Evolutionary conservation across 1,139 yeast species (phyloP).

Genomic region (Nakaseomyces uthaithaninus): DNA sequence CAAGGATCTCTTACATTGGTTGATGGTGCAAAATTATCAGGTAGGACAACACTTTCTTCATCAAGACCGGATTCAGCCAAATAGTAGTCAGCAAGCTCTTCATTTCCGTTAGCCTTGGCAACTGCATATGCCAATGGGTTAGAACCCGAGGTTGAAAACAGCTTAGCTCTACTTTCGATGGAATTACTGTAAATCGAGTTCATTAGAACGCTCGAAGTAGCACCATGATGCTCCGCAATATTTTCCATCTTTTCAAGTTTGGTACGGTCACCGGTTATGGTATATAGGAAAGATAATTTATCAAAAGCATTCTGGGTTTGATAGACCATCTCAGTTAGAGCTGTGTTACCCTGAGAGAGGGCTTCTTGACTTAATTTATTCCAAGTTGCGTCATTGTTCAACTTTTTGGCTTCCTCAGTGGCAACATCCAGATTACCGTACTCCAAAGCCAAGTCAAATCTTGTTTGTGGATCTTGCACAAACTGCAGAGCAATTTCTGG

Average conservation of each 20-base stretch:
- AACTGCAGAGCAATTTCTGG: slow-evolving; percentile 93
- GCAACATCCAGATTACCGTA: slow-evolving; percentile 86
- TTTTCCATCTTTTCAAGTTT: slow-evolving; percentile 77
- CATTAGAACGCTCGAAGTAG: slow-evolving; percentile 70
- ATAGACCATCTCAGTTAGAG: slow-evolving; percentile 76
- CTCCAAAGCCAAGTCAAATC: slow-evolving; percentile 91
- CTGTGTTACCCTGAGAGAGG: slow-evolving; percentile 77
- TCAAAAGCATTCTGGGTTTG: slow-evolving; percentile 85
- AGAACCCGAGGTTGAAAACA: slow-evolving; percentile 72
- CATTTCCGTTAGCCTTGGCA: slow-evolving; percentile 80
- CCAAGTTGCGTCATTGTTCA: slow-evolving; percentile 69
- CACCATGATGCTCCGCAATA: slow-evolving; percentile 86
- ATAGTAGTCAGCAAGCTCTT: slow-evolving; percentile 62
- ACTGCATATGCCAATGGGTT: slow-evolving; percentile 86
- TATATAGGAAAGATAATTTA: slow-evolving; percentile 79
- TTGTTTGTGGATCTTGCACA: slow-evolving; percentile 91
- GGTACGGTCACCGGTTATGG: slow-evolving; percentile 69
- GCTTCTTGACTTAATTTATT: slow-evolving; percentile 81
- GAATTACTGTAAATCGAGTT: slow-evolving; percentile 75
- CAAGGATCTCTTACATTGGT: slow-evolving; percentile 19
- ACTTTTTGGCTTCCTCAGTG: slow-evolving; percentile 74
- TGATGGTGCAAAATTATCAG: slow-evolving; percentile 35
- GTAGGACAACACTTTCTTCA: slow-evolving; percentile 60
- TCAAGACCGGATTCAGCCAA: slow-evolving; percentile 59
- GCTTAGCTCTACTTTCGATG: slow-evolving; percentile 64